Percentiles rank a stretch among this genome's conserved stretches.
Conservation (phyloP, 345 rosid species). For the Populus ilicifolia region DNA sequence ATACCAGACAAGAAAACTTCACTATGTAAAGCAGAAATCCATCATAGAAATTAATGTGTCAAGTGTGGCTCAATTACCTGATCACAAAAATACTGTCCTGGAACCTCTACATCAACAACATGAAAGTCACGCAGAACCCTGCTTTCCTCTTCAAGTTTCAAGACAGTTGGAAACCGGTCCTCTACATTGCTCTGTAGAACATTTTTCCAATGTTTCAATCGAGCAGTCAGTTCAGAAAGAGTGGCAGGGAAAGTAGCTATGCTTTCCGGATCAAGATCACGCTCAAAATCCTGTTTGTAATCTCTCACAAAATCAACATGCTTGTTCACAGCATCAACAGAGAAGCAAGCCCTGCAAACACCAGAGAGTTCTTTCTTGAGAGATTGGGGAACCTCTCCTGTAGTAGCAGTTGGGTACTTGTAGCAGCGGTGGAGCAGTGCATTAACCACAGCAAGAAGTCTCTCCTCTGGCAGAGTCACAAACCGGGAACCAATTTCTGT, state of each 20-base stretch:
- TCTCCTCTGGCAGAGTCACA: conserved; percentile 94
- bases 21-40: not conserved
- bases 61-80: conserved; percentile 49
- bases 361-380: conserved; percentile 98
- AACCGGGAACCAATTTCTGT: conserved; percentile 97
- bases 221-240: conserved; percentile 79
- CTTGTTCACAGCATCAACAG: conserved; percentile 95
- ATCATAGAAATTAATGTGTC: not conserved
- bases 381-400: conserved; percentile 96
- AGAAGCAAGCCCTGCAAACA: conserved; percentile 98
- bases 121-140: conserved; percentile 84
- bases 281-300: conserved; percentile 95
- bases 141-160: conserved; percentile 98
- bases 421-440: conserved; percentile 96
- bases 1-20: not conserved
- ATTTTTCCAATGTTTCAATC: conserved; percentile 96
- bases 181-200: conserved; percentile 97
- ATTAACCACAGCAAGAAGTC: conserved; percentile 95
- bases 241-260: conserved; percentile 86
- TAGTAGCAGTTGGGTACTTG: conserved; percentile 96
- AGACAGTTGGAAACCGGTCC: conserved; percentile 91
- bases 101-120: conserved; percentile 98
- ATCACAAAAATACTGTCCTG: conserved; percentile 94
- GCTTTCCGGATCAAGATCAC: conserved; percentile 97
- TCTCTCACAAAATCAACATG: conserved; percentile 98